Conservation (phyloP, 768 basidiomycete genomes). For the Hygrophorus russula region DNA sequence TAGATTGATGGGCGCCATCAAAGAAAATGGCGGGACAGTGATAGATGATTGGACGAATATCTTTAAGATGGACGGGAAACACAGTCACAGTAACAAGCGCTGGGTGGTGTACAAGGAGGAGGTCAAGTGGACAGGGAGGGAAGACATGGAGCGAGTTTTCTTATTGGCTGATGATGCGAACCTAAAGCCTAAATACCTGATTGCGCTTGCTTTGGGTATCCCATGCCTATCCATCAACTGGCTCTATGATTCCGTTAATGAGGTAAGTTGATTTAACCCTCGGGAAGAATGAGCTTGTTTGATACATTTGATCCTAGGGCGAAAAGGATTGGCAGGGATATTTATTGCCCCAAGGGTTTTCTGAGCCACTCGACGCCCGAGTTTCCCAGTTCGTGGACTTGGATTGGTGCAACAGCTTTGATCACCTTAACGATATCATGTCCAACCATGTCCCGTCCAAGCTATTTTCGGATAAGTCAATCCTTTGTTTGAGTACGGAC, state of each 20-base stretch:
- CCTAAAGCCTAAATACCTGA: slow-evolving; percentile 70
- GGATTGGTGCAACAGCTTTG: slow-evolving; percentile 35
- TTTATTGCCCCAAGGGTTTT: slow-evolving; percentile 51
- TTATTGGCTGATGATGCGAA: slow-evolving; percentile 54
- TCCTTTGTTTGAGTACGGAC: slow-evolving; percentile 51
- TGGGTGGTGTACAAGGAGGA: slow-evolving; percentile 44
- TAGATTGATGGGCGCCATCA: slow-evolving; percentile 30
- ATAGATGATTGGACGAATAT: slow-evolving; percentile 53
- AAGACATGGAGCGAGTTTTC: slow-evolving; percentile 45
- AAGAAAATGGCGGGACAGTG: slow-evolving; percentile 40
- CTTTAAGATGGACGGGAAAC: slow-evolving; percentile 43
- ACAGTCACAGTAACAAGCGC: slow-evolving; percentile 26
- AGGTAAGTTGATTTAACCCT: neutral
- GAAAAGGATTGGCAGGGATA: slow-evolving; percentile 51
- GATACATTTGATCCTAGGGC: slow-evolving; percentile 16
- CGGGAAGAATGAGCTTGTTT: neutral
- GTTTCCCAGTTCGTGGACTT: slow-evolving; percentile 37
- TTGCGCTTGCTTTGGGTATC: slow-evolving; percentile 77
- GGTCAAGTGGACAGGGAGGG: slow-evolving; percentile 30
- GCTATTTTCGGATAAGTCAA: slow-evolving; percentile 38
- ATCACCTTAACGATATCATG: slow-evolving; percentile 52
- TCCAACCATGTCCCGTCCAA: slow-evolving; percentile 43
- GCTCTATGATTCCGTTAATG: slow-evolving; percentile 24
- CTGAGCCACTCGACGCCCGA: slow-evolving; percentile 19
- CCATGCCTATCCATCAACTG: slow-evolving; percentile 63